phyloP scores from a whole-genome alignment of 2,329 filamentous ascomycete genomes.

The Emericellopsis atlantica region DNA sequence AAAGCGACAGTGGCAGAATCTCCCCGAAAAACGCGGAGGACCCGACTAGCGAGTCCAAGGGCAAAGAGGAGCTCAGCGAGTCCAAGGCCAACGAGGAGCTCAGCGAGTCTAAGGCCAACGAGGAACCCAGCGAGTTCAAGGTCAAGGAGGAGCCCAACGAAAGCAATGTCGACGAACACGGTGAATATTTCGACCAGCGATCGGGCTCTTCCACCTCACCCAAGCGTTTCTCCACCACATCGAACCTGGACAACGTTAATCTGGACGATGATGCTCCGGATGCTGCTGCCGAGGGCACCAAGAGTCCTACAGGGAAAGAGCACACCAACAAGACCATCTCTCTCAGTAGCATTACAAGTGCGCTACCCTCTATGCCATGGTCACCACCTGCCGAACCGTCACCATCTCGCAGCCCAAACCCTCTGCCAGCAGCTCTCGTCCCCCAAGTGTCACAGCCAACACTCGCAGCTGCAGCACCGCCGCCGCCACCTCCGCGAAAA shows the following conservation, averaged over 20 bases:
- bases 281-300: slow-evolving; percentile 12
- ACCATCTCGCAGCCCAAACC: slow-evolving; percentile 30
- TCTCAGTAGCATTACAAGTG: slow-evolving; percentile 58
- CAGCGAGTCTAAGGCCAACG: neutral
- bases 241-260: slow-evolving; percentile 48
- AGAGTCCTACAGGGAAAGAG: slow-evolving; percentile 20
- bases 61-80: slow-evolving; percentile 3
- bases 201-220: slow-evolving; percentile 18
- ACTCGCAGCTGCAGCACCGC: slow-evolving; percentile 12
- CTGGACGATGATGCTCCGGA: slow-evolving; percentile 44
- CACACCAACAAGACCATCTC: slow-evolving; percentile 43
- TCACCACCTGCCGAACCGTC: slow-evolving; percentile 39
- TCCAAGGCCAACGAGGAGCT: slow-evolving; percentile 3
- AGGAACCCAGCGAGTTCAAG: slow-evolving; percentile 5
- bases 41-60: slow-evolving; percentile 5
- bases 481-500: slow-evolving; percentile 45
- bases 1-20: slow-evolving; percentile 5
- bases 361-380: slow-evolving; percentile 63
- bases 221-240: slow-evolving; percentile 31
- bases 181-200: neutral
- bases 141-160: neutral
- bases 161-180: neutral
- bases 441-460: slow-evolving; percentile 13
- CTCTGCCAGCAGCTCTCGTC: slow-evolving; percentile 16
- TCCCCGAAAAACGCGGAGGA: slow-evolving; percentile 4